Base-by-base conservation (phyloP, 345 rosid species). In the Rhizophora apiculata region DNA sequence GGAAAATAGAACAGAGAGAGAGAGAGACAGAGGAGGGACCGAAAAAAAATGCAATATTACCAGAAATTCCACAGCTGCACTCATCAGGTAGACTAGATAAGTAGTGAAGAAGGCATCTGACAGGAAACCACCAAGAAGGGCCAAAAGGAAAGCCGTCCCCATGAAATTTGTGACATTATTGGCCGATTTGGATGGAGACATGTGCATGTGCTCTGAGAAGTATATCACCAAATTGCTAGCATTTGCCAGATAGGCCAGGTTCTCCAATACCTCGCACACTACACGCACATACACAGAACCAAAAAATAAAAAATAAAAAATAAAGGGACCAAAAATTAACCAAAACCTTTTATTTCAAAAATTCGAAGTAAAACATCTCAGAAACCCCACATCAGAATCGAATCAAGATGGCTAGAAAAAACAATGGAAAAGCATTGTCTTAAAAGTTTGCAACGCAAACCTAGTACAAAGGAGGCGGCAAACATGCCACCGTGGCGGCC, bases 231-330 rank as follows among this genome's bases (percentile, higher is more conserved):
- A 74, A 62, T 90, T 90, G 90, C 96, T 90, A 13, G 93, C 93
- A 83, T 88, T 90, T 60, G 91, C 93, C 70, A 90, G 72, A 69
- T 57, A 90, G 10, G 93, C 96, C 80, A 95, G 63, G 80, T 95
- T 95, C 89, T 95, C 99, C 83, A 95, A 60, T 70, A 92, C 76
- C 77, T 95, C 99, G 84, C 78, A 95, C 43, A 81, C 99, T 89
- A 62, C 60, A 72, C 70, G 24, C 24, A 56, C 53, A n/a, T n/a
- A 37, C 64, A 18, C 24, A 24, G 24, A 24, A 24, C 73, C 16
- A 15, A 60, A 53, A 13, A 9, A 18, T 19, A 48, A 16, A 8
- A 48, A 16, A 8, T 54, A 22, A n/a, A 56, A 13, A 20, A 19
- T 19, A 8, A 21, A 49, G n/a, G 6, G 3, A 19, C 26, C 21